These are phyloP conservation scores for Kwoniella europaea DNA, from an alignment of 768 basidiomycete genomes.

Conservation along the genomic window DNA sequence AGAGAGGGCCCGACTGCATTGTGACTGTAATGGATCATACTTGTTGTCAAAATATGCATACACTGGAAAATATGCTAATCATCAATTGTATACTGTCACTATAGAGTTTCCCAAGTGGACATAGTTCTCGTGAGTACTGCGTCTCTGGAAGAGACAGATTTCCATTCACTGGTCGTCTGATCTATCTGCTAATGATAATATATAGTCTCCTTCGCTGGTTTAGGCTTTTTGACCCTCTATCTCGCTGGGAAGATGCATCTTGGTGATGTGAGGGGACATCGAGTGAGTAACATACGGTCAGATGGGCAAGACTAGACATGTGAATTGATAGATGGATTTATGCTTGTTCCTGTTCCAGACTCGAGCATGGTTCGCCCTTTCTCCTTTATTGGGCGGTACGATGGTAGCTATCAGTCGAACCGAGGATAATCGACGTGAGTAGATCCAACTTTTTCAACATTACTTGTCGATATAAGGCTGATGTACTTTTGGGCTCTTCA, in stretches of 20 bases:
- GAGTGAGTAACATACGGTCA: conserved; percentile 39
- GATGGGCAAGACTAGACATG: conserved; percentile 53
- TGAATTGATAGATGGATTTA: background rate
- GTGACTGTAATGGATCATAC: no score
- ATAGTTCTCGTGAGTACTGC: conserved; percentile 73
- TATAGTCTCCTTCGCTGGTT: conserved; percentile 86
- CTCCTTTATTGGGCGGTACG: conserved; percentile 75
- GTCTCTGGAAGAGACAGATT: no score
- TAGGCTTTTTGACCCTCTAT: conserved; percentile 87
- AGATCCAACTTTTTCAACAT: background rate
- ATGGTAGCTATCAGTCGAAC: conserved; percentile 69
- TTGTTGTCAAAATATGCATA: no score
- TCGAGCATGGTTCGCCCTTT: conserved; percentile 75
- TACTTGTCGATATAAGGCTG: background rate
- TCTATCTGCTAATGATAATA: no score
- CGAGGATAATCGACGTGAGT: conserved; percentile 86
- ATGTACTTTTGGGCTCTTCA: conserved; percentile 49
- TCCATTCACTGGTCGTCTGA: no score
- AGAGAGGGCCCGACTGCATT: no score
- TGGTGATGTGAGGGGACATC: conserved; percentile 77
- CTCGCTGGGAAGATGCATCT: conserved; percentile 90
- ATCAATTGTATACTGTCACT: background rate
- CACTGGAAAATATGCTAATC: background rate
- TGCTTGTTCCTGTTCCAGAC: conserved; percentile 29
- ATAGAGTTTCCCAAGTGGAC: conserved; percentile 84